A percentile compares a stretch with the other conserved stretches of the same genome.
These are phyloP conservation scores for Venturia asperata DNA, from an alignment of 2,329 filamentous ascomycete species.

Conservation along the genomic window DNA sequence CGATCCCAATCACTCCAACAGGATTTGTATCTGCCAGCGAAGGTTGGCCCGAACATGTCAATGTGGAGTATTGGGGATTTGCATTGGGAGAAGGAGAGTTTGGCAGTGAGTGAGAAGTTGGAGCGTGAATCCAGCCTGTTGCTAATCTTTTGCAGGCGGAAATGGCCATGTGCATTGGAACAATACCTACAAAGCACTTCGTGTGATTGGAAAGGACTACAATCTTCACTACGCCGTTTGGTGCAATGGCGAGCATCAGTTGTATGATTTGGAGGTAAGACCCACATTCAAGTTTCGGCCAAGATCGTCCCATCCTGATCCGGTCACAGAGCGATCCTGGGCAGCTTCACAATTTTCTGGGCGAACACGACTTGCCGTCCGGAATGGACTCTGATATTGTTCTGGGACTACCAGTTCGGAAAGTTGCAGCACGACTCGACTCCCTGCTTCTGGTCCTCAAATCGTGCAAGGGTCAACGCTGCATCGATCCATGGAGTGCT, in stretches of 20 bases:
- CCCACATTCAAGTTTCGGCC: neutral
- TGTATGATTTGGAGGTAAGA: conserved; percentile 16
- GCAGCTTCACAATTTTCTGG: conserved; percentile 15
- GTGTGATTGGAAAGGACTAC: conserved; percentile 13
- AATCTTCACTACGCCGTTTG: conserved; percentile 16
- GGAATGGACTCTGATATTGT: neutral
- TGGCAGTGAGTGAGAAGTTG: conserved; percentile 3
- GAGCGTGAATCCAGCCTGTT: neutral
- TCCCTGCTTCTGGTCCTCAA: conserved; percentile 30
- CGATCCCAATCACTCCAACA: conserved; percentile 28
- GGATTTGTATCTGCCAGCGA: conserved; percentile 20
- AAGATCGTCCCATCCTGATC: neutral
- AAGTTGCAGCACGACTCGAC: conserved; percentile 26
- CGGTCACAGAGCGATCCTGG: neutral
- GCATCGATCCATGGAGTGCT: conserved; percentile 28
- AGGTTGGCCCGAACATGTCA: conserved; percentile 31
- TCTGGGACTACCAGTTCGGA: neutral
- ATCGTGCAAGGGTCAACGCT: conserved; percentile 28
- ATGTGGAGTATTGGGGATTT: conserved; percentile 38
- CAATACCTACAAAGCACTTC: conserved; percentile 19
- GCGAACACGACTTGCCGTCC: neutral
- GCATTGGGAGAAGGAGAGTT: conserved; percentile 14
- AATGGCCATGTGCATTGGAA: conserved; percentile 8
- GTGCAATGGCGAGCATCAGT: conserved; percentile 17
- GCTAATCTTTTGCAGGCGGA: neutral